Percentiles rank a stretch among this genome's conserved stretches.
Evolutionary conservation across 768 basidiomycete genomes (phyloP).

Genomic region (Suillus subalutaceus): DNA sequence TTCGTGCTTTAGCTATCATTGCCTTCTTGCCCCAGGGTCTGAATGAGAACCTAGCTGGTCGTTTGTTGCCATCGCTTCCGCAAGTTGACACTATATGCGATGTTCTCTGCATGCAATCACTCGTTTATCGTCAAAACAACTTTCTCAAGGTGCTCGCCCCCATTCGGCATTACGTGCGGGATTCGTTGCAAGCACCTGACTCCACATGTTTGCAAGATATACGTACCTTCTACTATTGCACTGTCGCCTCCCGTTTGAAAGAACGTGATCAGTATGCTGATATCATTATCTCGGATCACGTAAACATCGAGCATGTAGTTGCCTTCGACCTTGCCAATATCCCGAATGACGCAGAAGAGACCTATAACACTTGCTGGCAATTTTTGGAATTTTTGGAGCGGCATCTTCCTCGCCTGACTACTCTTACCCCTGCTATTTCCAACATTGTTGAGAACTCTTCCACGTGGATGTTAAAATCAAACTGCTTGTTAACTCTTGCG

Average conservation of each 20-base stretch:
- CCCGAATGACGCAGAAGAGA: neutral
- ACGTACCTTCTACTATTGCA: neutral
- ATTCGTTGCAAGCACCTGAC: neutral
- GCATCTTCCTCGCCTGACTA: neutral
- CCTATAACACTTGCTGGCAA: neutral
- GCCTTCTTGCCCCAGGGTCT: conserved; percentile 10
- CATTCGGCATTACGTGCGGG: conserved; percentile 4
- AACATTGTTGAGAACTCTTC: neutral
- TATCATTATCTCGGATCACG: neutral
- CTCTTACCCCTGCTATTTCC: neutral
- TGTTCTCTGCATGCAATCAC: neutral
- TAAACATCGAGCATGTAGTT: neutral
- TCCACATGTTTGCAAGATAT: neutral
- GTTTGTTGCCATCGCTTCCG: neutral
- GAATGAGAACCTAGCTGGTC: neutral
- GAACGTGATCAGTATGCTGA: neutral
- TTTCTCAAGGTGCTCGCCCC: neutral
- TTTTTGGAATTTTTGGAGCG: neutral
- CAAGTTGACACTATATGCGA: neutral
- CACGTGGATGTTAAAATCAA: neutral
- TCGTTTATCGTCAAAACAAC: conserved; percentile 1
- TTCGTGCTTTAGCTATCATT: neutral
- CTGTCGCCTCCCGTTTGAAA: neutral
- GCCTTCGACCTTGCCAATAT: neutral
- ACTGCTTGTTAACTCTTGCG: too few relatives aligned